Evolutionary conservation across 306 rosid species (phyloP), one percentile per base, ranked within the genome.

Genomic region (Cyclanthera cordifolia): DNA sequence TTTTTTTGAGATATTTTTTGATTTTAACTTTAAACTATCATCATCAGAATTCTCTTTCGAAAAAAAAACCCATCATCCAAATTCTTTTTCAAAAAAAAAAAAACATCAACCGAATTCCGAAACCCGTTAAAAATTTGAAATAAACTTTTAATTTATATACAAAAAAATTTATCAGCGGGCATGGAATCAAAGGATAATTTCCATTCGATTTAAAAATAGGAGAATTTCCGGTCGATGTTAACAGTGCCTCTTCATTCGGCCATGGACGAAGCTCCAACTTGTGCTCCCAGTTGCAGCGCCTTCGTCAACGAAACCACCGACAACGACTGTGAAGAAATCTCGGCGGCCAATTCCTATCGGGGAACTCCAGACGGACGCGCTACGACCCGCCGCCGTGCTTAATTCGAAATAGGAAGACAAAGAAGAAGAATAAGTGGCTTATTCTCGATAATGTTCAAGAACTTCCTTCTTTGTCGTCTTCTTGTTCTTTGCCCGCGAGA

Each of bases 401-500:
- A 66, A 79, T 47, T 53, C 73, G 72, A 30, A 13, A 28, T 43
- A 12, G 55, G 64, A 69, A 46, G 56, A 50, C 51, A n/a, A 73
- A 54, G n/a, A 73, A 45, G 77, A 80, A 45, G 77, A 80, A 50
- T 71, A 75, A 23, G 20, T 78, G 70, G 68, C 34, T 27, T 1
- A 30, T 70, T 39, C 0, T 25, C 0, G 30, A 21, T 23, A 5
- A 83, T 16, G 60, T n/a, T 16, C 76, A 83, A 50, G 87, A 77
- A 49, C 53, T 70, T 23, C 53, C 80, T 2, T 79, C 87, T 41
- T 54, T 78, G 3, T 61, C 80, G 0, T 84, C 75, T 21, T 70
- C 72, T 21, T 76, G 73, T 2, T 69, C 78, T 39, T 67, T 82
- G 4, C 68, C 85, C 10, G 25, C 59, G 2, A 59, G 71, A 41